Conservation (phyloP, 2,329 filamentous ascomycete species). For the Talaromyces sp. region DNA sequence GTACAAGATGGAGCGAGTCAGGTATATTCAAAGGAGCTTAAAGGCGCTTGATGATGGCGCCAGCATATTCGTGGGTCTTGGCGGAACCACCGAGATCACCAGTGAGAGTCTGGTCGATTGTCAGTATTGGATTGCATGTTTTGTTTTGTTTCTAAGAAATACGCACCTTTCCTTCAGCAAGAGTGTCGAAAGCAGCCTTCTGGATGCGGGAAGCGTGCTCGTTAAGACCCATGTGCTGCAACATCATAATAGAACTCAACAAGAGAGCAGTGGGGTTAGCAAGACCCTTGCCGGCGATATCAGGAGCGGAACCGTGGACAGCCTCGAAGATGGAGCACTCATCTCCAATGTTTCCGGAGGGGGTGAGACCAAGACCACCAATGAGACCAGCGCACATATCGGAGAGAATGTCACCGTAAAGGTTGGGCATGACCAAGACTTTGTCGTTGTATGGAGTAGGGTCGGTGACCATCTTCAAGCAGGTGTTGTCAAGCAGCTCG, state of each 20-base stretch:
- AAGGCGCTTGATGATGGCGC: conserved; percentile 75
- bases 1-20: conserved; percentile 26
- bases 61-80: conserved; percentile 92
- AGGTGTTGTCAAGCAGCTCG: conserved; percentile 98
- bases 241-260: conserved; percentile 97
- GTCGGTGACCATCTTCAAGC: conserved; percentile 97
- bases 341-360: conserved; percentile 97
- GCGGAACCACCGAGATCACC: conserved; percentile 94
- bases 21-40: conserved; percentile 31
- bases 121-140: conserved; percentile 17
- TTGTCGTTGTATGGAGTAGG: conserved; percentile 97
- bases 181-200: conserved; percentile 89
- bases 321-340: conserved; percentile 99
- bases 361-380: conserved; percentile 92
- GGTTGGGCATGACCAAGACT: conserved; percentile 94
- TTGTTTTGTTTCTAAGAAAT: neutral
- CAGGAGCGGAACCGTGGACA: conserved; percentile 93
- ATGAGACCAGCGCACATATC: conserved; percentile 99
- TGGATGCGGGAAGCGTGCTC: conserved; percentile 85
- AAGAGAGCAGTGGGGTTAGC: conserved; percentile 97
- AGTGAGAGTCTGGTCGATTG: conserved; percentile 62
- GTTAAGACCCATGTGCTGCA: conserved; percentile 93
- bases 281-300: conserved; percentile 92
- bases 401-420: conserved; percentile 98
- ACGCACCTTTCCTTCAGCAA: conserved; percentile 86